Evolutionary conservation across 2,329 filamentous ascomycete species (phyloP).

Genomic region (Ascochyta pisi): DNA sequence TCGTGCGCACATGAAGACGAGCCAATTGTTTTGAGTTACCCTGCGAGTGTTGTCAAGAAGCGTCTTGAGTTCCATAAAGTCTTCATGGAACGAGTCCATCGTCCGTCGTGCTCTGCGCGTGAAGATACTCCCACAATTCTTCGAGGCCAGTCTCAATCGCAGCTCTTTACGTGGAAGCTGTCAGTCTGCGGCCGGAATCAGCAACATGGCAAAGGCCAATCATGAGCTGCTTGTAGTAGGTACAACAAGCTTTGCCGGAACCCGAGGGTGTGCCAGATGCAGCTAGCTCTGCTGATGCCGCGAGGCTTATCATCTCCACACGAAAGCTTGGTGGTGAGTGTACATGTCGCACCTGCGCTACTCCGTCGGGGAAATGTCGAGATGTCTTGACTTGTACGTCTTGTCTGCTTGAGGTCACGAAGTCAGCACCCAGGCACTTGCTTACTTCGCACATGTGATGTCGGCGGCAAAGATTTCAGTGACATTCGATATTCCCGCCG

Average conservation of each 20-base stretch:
- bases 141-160: too few species aligned
- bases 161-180: not conserved
- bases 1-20: too few species aligned
- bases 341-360: not conserved
- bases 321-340: constrained; percentile 7
- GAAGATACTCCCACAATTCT: too few species aligned
- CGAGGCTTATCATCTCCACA: constrained; percentile 6
- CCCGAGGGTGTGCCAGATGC: not conserved
- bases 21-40: too few species aligned
- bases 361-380: not conserved
- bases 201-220: not conserved
- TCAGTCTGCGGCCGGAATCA: too few species aligned
- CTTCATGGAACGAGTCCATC: too few species aligned
- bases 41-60: too few species aligned
- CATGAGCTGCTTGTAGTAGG: not conserved
- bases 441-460: not conserved
- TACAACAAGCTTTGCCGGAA: constrained; percentile 1
- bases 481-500: constrained; percentile 8
- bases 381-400: not conserved
- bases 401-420: not conserved
- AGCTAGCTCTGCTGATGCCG: constrained; percentile 6
- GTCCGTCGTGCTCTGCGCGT: too few species aligned
- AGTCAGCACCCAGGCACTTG: not conserved
- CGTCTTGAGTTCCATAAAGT: too few species aligned
- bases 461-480: not conserved